These are phyloP conservation scores for Paramecium bursaria DNA, from an alignment of 73 alveolate genomes.

Conservation along the genomic window DNA sequence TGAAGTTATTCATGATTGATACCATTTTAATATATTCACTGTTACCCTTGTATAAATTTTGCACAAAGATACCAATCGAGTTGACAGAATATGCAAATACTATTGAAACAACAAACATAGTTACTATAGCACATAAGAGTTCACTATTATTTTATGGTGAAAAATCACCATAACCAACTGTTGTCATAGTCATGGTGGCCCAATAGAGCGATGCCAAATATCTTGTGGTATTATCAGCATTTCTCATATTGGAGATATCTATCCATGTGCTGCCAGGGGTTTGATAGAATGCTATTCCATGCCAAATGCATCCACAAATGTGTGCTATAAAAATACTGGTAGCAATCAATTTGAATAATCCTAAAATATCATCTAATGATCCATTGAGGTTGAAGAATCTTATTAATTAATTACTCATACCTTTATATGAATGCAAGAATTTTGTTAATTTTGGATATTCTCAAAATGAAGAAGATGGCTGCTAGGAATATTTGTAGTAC, in stretches of 20 bases:
- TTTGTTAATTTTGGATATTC: constrained; percentile 46
- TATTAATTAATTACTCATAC: background rate
- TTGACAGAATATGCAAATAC: constrained; percentile 90
- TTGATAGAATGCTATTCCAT: constrained; percentile 12
- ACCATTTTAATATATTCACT: constrained; percentile 79
- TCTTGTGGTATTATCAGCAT: background rate
- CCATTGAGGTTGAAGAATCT: constrained; percentile 56
- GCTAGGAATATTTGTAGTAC: background rate
- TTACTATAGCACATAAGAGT: constrained; percentile 70
- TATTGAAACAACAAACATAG: constrained; percentile 85
- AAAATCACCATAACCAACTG: constrained; percentile 94
- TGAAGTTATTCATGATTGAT: constrained; percentile 79
- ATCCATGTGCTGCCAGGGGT: background rate
- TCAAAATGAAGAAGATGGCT: constrained; percentile 27
- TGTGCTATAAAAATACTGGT: constrained; percentile 37
- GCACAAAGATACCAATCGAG: constrained; percentile 83
- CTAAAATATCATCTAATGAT: constrained; percentile 44
- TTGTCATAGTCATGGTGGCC: constrained; percentile 93
- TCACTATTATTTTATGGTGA: constrained; percentile 81
- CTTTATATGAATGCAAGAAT: constrained; percentile 42
- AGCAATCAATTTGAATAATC: constrained; percentile 4
- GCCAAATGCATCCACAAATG: constrained; percentile 56
- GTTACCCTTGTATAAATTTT: constrained; percentile 74
- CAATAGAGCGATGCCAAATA: constrained; percentile 84
- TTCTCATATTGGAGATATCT: constrained; percentile 12